phyloP scores from a whole-genome alignment of 1,284 basidiomycete species.

The Thelephora terrestris region DNA sequence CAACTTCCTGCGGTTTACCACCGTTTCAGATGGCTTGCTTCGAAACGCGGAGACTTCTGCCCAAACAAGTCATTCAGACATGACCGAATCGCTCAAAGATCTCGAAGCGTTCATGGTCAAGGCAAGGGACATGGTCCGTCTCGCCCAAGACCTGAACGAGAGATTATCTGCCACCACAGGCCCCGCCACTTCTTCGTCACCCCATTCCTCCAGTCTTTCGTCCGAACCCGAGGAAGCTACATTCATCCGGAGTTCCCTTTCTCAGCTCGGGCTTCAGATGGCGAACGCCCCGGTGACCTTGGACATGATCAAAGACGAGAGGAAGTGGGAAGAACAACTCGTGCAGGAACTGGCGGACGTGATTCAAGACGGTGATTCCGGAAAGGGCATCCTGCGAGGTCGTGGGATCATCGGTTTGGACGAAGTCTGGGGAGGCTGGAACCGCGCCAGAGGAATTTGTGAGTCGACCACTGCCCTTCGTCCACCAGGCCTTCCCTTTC shows the following conservation, averaged over 20 bases:
- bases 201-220: slow-evolving; percentile 12
- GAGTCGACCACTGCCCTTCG: slow-evolving; percentile 23
- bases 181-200: slow-evolving; percentile 16
- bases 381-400: slow-evolving; percentile 50
- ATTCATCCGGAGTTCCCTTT: slow-evolving; percentile 82
- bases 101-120: slow-evolving; percentile 88
- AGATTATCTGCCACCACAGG: slow-evolving; percentile 58
- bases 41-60: slow-evolving; percentile 62
- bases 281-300: slow-evolving; percentile 72
- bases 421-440: slow-evolving; percentile 97
- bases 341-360: slow-evolving; percentile 77
- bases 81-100: slow-evolving; percentile 79
- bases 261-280: slow-evolving; percentile 79
- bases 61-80: slow-evolving; percentile 51
- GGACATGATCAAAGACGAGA: slow-evolving; percentile 85
- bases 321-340: slow-evolving; percentile 71
- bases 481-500: slow-evolving; percentile 6
- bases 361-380: slow-evolving; percentile 41
- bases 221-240: slow-evolving; percentile 70
- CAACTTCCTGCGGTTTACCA: not conserved
- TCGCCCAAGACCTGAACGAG: slow-evolving; percentile 83
- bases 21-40: slow-evolving; percentile 63
- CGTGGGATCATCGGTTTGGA: slow-evolving; percentile 83
- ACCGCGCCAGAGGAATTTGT: slow-evolving; percentile 90
- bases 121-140: slow-evolving; percentile 86